phyloP scores from a whole-genome alignment of 257 asterid species.

The Coffea canephora region DNA sequence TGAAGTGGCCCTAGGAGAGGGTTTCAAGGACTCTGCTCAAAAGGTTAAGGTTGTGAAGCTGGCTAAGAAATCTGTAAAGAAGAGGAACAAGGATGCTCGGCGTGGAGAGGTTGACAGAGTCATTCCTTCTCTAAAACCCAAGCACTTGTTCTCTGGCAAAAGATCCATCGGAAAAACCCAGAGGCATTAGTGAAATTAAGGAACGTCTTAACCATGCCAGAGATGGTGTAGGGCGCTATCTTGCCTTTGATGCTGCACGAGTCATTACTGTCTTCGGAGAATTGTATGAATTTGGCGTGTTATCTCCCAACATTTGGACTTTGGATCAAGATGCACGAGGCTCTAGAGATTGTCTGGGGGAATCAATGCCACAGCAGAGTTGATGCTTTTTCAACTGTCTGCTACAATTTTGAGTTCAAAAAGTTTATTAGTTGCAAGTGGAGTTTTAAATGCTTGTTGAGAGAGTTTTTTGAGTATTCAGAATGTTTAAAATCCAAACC shows the following conservation, averaged over 20 bases:
- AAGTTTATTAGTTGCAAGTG: neutral
- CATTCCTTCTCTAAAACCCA: slow-evolving; percentile 74
- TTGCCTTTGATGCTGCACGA: neutral
- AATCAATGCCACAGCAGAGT: neutral
- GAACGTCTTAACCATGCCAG: neutral
- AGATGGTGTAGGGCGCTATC: neutral
- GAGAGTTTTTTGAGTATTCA: neutral
- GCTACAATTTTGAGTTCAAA: neutral
- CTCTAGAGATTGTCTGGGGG: neutral
- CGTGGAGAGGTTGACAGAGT: slow-evolving; percentile 89
- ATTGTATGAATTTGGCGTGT: neutral
- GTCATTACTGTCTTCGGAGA: neutral
- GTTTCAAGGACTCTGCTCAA: slow-evolving; percentile 73
- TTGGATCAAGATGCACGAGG: neutral
- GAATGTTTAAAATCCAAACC: neutral
- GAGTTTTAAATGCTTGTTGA: neutral
- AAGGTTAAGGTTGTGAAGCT: slow-evolving; percentile 61
- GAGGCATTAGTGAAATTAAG: slow-evolving; percentile 54
- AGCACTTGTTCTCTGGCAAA: slow-evolving; percentile 86
- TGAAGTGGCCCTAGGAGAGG: slow-evolving; percentile 85
- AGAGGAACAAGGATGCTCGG: slow-evolving; percentile 82
- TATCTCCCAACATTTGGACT: neutral
- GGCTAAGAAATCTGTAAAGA: slow-evolving; percentile 48
- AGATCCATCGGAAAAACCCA: slow-evolving; percentile 78
- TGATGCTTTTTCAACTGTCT: neutral